Evolutionary conservation across 345 rosid species (phyloP).

Genomic region (Psidium friedrichsthalianum): DNA sequence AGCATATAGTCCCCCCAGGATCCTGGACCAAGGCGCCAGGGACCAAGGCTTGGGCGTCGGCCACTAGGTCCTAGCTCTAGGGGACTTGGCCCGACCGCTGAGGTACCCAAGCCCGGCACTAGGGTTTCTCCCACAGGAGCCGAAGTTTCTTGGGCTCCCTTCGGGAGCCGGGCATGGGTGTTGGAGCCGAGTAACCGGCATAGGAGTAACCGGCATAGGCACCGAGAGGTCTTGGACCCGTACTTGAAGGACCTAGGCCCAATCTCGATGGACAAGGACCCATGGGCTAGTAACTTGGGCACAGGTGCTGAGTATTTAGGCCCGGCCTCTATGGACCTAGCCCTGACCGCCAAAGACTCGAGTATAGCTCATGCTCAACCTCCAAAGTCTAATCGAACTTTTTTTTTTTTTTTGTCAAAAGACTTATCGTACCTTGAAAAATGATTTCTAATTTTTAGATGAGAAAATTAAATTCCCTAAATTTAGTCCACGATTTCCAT

Average conservation of each 20-base stretch:
- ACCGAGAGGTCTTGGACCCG: rapidly evolving
- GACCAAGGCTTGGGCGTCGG: neutral
- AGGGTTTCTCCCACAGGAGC: neutral
- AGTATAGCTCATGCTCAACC: neutral
- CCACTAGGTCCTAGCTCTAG: neutral
- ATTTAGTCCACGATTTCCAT: rapidly evolving
- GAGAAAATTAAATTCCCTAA: rapidly evolving
- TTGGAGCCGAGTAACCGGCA: rapidly evolving
- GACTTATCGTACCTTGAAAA: neutral
- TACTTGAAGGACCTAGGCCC: neutral
- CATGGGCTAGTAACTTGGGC: neutral
- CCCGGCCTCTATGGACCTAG: no score
- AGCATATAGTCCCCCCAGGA: neutral
- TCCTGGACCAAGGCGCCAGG: neutral
- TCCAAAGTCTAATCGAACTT: neutral
- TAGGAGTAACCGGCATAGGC: rapidly evolving
- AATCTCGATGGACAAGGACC: neutral
- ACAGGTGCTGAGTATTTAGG: rapidly evolving
- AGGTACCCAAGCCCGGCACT: neutral
- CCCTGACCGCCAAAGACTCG: rapidly evolving
- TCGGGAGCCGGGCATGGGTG: rapidly evolving
- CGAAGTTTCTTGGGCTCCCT: neutral
- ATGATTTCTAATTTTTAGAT: neutral
- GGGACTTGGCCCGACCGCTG: neutral
- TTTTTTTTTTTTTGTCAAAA: neutral